Conservation (phyloP, 805 yeast species). For the Myxozyma sirexii region DNA sequence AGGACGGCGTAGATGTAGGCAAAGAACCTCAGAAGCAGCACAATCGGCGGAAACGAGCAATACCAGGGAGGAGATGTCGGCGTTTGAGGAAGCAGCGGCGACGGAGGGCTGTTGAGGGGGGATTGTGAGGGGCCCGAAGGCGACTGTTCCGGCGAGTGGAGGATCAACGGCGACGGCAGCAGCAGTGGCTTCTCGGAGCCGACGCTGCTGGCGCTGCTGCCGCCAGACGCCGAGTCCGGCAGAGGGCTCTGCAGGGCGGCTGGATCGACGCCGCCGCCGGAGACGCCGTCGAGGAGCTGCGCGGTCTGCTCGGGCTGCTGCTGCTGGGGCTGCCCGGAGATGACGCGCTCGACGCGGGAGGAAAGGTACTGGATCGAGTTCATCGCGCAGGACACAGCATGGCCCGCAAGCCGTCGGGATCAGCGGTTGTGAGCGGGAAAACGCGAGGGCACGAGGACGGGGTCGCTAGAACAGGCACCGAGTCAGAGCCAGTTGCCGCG, state of each 20-base stretch:
- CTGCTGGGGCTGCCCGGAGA: slow-evolving; percentile 19
- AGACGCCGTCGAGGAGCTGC: background rate
- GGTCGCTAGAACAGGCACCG: no score
- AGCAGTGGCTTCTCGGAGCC: background rate
- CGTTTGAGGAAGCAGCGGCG: background rate
- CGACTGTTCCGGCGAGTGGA: background rate
- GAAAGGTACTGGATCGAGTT: slow-evolving; percentile 34
- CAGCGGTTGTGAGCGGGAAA: no score
- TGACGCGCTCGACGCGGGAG: slow-evolving; percentile 33
- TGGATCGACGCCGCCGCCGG: background rate
- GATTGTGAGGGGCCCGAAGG: background rate
- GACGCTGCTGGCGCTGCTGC: background rate
- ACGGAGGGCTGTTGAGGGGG: background rate
- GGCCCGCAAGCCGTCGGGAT: no score
- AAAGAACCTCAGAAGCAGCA: slow-evolving; percentile 3
- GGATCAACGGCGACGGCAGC: background rate
- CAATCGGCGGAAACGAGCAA: slow-evolving; percentile 11
- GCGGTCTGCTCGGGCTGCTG: background rate
- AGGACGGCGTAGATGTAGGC: slow-evolving; percentile 3
- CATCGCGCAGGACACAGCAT: slow-evolving; percentile 16
- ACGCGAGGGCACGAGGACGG: no score
- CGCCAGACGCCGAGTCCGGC: background rate
- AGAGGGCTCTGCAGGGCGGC: slow-evolving; percentile 4
- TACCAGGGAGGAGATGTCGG: slow-evolving; percentile 1
- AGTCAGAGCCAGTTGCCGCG: background rate